These are phyloP conservation scores for Sanghuangporus baumii DNA, from an alignment of 1,284 basidiomycete species.

Conservation along the genomic window DNA sequence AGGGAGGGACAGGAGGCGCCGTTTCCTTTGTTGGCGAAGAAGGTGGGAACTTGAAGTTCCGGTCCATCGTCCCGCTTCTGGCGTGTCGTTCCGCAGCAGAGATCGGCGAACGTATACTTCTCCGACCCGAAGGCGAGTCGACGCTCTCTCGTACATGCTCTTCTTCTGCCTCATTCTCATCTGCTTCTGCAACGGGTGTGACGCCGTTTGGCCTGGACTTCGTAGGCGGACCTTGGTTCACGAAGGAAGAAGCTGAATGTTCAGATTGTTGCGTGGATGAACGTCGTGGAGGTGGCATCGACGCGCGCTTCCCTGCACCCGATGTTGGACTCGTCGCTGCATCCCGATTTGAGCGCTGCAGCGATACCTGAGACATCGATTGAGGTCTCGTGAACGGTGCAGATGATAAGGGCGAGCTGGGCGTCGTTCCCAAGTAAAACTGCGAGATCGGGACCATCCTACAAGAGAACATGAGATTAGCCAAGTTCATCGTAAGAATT, in stretches of 20 bases:
- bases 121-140: conserved; percentile 21
- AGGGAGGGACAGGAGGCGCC: conserved; percentile 23
- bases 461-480: background rate
- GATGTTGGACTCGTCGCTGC: conserved; percentile 21
- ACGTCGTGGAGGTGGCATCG: conserved; percentile 53
- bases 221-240: conserved; percentile 29
- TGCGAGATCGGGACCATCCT: conserved; percentile 85
- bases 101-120: conserved; percentile 16
- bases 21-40: conserved; percentile 27
- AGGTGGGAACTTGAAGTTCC: conserved; percentile 69
- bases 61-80: conserved; percentile 67
- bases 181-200: conserved; percentile 19
- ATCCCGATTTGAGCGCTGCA: conserved; percentile 36
- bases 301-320: conserved; percentile 41
- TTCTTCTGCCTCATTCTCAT: conserved; percentile 23
- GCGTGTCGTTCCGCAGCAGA: conserved; percentile 22
- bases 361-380: conserved; percentile 69
- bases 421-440: conserved; percentile 72
- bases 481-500: background rate
- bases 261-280: conserved; percentile 22
- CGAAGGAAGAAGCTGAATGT: conserved; percentile 35
- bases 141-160: conserved; percentile 30
- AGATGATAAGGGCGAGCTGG: conserved; percentile 38
- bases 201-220: conserved; percentile 20
- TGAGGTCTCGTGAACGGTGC: conserved; percentile 51